Base-by-base conservation (phyloP, 2,329 filamentous ascomycete genomes). In the Sporothrix humicola region DNA sequence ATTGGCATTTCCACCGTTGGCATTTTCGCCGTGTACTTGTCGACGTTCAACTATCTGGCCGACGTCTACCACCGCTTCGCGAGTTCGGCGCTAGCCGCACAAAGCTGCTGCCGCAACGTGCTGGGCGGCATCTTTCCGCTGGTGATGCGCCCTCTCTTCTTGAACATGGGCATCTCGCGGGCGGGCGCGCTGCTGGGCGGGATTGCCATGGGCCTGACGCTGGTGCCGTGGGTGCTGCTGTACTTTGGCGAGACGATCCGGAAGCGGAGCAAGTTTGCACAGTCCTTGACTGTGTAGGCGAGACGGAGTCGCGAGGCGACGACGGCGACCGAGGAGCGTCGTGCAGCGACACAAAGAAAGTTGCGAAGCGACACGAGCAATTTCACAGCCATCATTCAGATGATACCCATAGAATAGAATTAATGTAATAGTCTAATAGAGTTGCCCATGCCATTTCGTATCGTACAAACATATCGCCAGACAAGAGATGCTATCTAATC, bases 41-140 rank as follows among this genome's bases (percentile, higher is more conserved):
- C 94, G 2, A 93, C 94, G 0, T 97, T 98, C 84, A 98, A 98
- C 80, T 98, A 97, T 78, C 86, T 98, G 1, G 94, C 94, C 23
- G 95, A 98, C 79, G 91, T 91, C 1, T 98, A 97, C 81, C 92
- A 94, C 79, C 86, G 88, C 2, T 97, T 95, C 78, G 93, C 95
- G 0, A 94, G 91, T 54, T 96, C 93, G 0, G 94, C 95, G 0
- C 84, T 97, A 6, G 95, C 95, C 0, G 93, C 94, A 0, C 94
- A 97, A 83, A 92, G 89, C 17, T 97, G 93, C 80, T 95, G 93
- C 78, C 89, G 95, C 12, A 98, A 97, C 79, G 84, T 97, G 1
- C 83, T 97, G 0, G 94, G 91, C 9, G 95, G 94, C 1, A 82
- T 90, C 0, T 97, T 98, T 76, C 94, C 94, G 0, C 84, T 97